Conservation (phyloP, 768 basidiomycete species). For the Udeniomyces megalosporus region DNA sequence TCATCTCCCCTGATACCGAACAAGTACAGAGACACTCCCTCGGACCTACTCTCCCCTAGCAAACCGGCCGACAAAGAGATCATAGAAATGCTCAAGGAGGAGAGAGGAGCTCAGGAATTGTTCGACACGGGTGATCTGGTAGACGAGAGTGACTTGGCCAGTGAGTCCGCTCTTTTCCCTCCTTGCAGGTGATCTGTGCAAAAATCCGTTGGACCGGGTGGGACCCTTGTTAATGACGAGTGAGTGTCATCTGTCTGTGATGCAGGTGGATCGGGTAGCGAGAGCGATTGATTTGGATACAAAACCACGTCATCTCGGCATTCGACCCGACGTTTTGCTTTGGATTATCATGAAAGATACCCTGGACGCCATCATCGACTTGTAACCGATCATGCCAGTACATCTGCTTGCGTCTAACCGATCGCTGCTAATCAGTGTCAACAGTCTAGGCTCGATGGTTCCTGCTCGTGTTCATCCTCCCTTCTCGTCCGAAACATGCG, state of each 20-base stretch:
- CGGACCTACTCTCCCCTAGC: constrained; percentile 9
- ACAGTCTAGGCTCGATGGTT: background rate
- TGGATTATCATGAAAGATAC: too few relatives aligned
- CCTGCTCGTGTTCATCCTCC: background rate
- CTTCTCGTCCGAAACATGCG: too few relatives aligned
- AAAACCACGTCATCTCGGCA: too few relatives aligned
- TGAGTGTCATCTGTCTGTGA: too few relatives aligned
- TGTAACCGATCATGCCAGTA: background rate
- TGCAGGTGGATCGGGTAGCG: background rate
- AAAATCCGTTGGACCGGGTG: too few relatives aligned
- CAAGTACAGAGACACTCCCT: constrained; percentile 10
- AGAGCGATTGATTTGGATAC: background rate
- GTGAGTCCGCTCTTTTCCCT: background rate
- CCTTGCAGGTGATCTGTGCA: too few relatives aligned
- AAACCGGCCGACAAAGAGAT: constrained; percentile 11
- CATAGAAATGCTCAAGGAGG: background rate
- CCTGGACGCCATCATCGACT: background rate
- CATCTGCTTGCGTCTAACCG: background rate
- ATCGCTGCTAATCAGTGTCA: background rate
- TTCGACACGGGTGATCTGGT: constrained; percentile 7
- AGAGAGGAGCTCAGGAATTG: constrained; percentile 1
- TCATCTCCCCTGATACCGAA: constrained; percentile 5
- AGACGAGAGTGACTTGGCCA: constrained; percentile 1
- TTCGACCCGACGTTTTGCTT: too few relatives aligned
- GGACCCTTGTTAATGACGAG: too few relatives aligned